These are phyloP conservation scores for Globisporangium acanthophoron DNA, from an alignment of 352 stramenopile genomes.

Conservation along the genomic window DNA sequence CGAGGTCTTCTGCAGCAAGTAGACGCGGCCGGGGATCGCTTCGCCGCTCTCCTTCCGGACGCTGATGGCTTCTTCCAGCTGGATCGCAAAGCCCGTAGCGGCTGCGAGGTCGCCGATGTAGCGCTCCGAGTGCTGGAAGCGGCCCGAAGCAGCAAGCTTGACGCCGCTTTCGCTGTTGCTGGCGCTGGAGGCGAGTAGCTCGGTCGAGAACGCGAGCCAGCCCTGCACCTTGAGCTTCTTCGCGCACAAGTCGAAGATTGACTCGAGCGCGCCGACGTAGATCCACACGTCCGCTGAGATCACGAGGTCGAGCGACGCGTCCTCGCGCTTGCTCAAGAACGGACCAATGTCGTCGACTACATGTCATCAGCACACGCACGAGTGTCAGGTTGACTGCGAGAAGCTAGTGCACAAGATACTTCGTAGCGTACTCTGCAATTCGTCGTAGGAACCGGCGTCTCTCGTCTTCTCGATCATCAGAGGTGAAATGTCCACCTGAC, in stretches of 20 bases:
- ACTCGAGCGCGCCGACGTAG: constrained; percentile 69
- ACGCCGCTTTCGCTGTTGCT: constrained; percentile 16
- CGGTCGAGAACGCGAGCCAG: constrained; percentile 71
- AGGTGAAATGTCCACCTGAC: constrained; percentile 71
- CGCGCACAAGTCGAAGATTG: constrained; percentile 44
- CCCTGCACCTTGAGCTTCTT: constrained; percentile 35
- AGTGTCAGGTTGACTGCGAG: background rate
- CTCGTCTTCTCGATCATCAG: constrained; percentile 79
- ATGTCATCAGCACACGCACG: background rate
- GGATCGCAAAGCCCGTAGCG: constrained; percentile 34
- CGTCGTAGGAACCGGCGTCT: constrained; percentile 57
- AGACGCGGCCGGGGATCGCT: constrained; percentile 62
- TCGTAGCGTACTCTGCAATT: constrained; percentile 45
- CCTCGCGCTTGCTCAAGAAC: constrained; percentile 33
- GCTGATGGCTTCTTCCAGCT: constrained; percentile 30
- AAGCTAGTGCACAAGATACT: too few relatives aligned
- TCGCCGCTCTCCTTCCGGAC: constrained; percentile 73
- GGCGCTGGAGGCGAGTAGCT: constrained; percentile 24
- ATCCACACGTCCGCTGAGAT: constrained; percentile 85
- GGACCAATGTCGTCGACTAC: constrained; percentile 52
- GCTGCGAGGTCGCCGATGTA: constrained; percentile 48
- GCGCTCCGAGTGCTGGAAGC: constrained; percentile 69
- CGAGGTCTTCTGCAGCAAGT: constrained; percentile 29
- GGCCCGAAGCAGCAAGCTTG: constrained; percentile 58
- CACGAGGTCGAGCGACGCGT: constrained; percentile 51